These are phyloP conservation scores for Calonectria crousiana DNA, from an alignment of 2,329 filamentous ascomycete genomes.

Conservation along the genomic window DNA sequence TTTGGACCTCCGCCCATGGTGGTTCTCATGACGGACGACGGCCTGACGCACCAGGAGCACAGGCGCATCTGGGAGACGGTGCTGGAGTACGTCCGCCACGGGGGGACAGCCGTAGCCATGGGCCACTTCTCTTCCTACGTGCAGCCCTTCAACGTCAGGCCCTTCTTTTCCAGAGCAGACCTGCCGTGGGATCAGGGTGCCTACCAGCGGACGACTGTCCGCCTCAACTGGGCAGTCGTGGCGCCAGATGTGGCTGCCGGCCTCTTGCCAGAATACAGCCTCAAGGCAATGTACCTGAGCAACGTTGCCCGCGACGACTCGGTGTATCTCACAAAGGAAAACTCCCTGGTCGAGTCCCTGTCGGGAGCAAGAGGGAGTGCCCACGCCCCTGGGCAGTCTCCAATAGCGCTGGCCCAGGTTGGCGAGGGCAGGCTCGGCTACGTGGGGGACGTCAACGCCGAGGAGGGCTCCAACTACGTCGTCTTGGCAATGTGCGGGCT, in stretches of 20 bases:
- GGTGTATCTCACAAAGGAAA: constrained; percentile 38
- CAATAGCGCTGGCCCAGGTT: constrained; percentile 42
- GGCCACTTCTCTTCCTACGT: constrained; percentile 33
- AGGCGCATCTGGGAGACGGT: constrained; percentile 30
- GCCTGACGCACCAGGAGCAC: constrained; percentile 15
- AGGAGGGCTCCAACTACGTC: constrained; percentile 38
- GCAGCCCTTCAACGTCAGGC: not conserved
- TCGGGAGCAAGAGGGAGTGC: constrained; percentile 5
- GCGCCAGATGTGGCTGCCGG: constrained; percentile 10
- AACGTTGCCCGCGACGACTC: constrained; percentile 37
- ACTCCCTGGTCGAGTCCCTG: constrained; percentile 14
- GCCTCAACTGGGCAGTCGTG: constrained; percentile 36
- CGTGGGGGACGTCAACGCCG: constrained; percentile 45
- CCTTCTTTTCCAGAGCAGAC: constrained; percentile 25
- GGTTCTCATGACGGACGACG: constrained; percentile 32
- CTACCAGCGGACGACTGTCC: constrained; percentile 37
- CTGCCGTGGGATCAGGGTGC: constrained; percentile 38
- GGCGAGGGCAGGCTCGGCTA: constrained; percentile 47
- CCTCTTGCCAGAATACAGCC: constrained; percentile 41
- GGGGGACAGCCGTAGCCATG: constrained; percentile 32
- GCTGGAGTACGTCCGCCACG: constrained; percentile 27
- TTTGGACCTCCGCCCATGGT: constrained; percentile 6
- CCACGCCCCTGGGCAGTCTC: constrained; percentile 28
- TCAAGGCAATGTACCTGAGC: constrained; percentile 41
- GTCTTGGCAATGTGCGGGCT: constrained; percentile 47